A percentile compares a stretch with the other conserved stretches of the same genome.
Evolutionary conservation across 139 green algal genomes (phyloP).

Genomic region (Tetradesmus obliquus): DNA sequence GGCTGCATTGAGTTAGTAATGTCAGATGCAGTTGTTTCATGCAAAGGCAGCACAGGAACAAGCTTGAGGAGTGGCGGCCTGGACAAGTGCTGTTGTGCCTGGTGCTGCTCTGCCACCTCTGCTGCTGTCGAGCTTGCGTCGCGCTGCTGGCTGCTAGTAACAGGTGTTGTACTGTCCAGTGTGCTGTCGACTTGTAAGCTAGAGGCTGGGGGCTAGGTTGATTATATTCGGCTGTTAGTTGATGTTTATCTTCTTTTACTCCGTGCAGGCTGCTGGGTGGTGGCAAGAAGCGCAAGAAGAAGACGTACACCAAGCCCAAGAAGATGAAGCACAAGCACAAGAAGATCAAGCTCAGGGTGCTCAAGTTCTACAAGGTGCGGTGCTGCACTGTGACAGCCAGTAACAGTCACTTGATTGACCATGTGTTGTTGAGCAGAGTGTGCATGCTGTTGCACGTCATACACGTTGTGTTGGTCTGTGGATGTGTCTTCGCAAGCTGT

Average conservation of each 20-base stretch:
- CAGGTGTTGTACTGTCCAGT: no score
- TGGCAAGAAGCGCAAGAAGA: slow-evolving; percentile 99
- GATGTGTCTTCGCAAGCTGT: no score
- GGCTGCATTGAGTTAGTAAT: no score
- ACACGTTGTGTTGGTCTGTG: no score
- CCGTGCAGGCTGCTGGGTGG: slow-evolving; percentile 88
- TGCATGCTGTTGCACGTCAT: no score
- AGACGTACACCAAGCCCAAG: slow-evolving; percentile 99
- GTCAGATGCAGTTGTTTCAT: background rate
- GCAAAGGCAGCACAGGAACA: background rate
- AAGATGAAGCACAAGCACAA: slow-evolving; percentile 99
- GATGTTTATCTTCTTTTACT: slow-evolving; percentile 63
- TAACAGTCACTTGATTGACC: no score
- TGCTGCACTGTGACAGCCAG: background rate
- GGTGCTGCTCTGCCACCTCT: background rate
- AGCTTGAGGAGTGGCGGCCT: no score
- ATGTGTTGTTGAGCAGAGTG: no score
- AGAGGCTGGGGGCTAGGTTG: no score
- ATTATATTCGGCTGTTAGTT: background rate
- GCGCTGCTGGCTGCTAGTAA: no score
- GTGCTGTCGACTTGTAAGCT: no score
- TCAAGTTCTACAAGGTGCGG: slow-evolving; percentile 84
- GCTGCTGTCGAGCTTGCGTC: background rate
- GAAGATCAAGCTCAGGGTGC: slow-evolving; percentile 94
- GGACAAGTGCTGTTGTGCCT: background rate